Conservation (phyloP, 192 early-diverging fungal genomes). For the Cladochytrium replicatum region DNA sequence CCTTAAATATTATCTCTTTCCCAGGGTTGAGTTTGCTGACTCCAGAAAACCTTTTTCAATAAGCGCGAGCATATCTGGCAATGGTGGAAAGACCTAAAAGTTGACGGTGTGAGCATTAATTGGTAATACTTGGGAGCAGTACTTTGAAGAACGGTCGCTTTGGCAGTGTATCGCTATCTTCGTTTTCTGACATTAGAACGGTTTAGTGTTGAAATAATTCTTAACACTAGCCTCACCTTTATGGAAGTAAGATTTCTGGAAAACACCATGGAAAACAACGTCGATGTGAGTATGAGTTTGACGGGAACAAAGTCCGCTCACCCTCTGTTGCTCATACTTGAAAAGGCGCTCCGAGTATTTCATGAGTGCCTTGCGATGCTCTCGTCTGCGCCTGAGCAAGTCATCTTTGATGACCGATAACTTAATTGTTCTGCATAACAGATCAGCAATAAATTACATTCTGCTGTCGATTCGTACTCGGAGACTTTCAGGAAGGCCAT, state of each 20-base stretch:
- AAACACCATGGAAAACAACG: no score
- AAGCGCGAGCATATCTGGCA: slow-evolving; percentile 23
- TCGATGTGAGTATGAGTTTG: no score
- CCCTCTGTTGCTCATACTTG: slow-evolving; percentile 15
- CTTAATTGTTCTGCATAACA: slow-evolving; percentile 24
- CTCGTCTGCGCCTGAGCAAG: slow-evolving; percentile 24
- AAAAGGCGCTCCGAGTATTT: slow-evolving; percentile 20
- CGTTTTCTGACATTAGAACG: slow-evolving; percentile 7
- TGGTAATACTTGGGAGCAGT: background rate
- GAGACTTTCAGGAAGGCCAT: slow-evolving; percentile 20
- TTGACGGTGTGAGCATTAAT: background rate
- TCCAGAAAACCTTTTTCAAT: slow-evolving; percentile 40
- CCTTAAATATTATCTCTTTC: no score
- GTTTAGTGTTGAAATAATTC: background rate
- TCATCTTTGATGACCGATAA: slow-evolving; percentile 23
- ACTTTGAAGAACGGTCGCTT: slow-evolving; percentile 38
- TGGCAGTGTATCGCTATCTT: slow-evolving; percentile 13
- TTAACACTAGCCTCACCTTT: background rate
- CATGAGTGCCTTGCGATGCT: slow-evolving; percentile 13
- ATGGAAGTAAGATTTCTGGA: no score
- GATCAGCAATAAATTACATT: background rate
- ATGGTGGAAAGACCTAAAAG: slow-evolving; percentile 26
- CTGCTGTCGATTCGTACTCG: slow-evolving; percentile 15
- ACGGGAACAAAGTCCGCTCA: background rate
- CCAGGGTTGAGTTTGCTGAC: slow-evolving; percentile 9